Evolutionary conservation across 2,329 filamentous ascomycete genomes (phyloP), one percentile per base, ranked within the genome.

Genomic region (Bertia moriformis): DNA sequence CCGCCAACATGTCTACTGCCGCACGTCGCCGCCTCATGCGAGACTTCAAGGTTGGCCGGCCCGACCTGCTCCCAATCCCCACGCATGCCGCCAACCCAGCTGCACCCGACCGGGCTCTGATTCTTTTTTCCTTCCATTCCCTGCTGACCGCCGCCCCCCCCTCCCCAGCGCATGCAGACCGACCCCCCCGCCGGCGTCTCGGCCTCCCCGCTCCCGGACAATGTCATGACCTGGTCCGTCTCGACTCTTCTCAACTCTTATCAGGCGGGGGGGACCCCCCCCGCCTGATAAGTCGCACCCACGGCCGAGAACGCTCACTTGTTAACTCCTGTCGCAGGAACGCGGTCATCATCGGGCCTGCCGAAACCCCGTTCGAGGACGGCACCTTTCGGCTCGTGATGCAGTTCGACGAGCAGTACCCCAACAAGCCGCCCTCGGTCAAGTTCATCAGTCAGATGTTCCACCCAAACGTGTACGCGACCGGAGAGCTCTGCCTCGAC

Each of bases 391-490:
- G 89, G 48, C 78, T 98, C 10, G 88, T 96, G 39, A 96, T 98
- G 89, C 87, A 95, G 56, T 98, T 98, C 51, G 91, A 96, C 57
- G 91, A 98, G 60, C 88, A 94, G 54, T 98, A 98, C 52, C 91
- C 91, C 19, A 98, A 96, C 65, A 96, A 96, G 59, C 91, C 91
- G 4, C 91, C 91, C 0, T 83, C 87, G 22, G 91, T 96, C 63
- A 96, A 96, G 57, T 98, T 98, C 59, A 93, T 98, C 58, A 93
- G 85, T 60, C 78, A 91, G 58, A 98, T 98, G 91, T 98, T 98
- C 61, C 91, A 98, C 53, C 91, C 91, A n/a, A 98, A 98, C 55
- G 91, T 98, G 41, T 98, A 98, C 57, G 88, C 84, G 39, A 96
- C 88, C 0, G 91, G 91, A 44, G 91, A 98, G 65, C 71, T 98